Evolutionary conservation across 177 flowering plant genomes (phyloP).

Genomic region (Telopea speciosissima): DNA sequence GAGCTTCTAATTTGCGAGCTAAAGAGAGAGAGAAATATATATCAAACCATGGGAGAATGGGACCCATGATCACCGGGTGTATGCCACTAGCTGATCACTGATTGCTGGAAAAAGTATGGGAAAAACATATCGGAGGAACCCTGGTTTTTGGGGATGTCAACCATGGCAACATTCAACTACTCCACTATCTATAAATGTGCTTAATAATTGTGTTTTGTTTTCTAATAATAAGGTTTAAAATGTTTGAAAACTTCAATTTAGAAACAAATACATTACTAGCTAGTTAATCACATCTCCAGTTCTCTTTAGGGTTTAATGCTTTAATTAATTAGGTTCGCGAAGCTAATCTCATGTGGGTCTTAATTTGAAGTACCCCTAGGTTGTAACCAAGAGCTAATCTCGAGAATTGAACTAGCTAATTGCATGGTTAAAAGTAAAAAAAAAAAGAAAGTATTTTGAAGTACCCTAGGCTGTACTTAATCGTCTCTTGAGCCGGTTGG

Average conservation of each 20-base stretch:
- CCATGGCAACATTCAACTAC: slow-evolving; percentile 40
- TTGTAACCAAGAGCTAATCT: background rate
- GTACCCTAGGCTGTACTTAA: no score
- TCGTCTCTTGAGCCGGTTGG: no score
- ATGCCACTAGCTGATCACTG: background rate
- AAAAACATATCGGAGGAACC: slow-evolving; percentile 29
- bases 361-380: background rate
- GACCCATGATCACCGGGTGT: background rate
- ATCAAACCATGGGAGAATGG: background rate
- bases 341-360: background rate
- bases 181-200: slow-evolving; percentile 29
- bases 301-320: background rate
- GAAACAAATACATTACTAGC: slow-evolving; percentile 31
- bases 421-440: no score
- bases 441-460: no score
- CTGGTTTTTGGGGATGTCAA: slow-evolving; percentile 32
- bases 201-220: slow-evolving; percentile 4
- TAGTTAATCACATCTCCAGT: slow-evolving; percentile 26
- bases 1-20: no score
- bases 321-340: background rate
- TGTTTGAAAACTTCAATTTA: slow-evolving; percentile 12
- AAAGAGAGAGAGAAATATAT: background rate
- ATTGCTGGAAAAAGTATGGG: background rate
- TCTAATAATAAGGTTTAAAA: slow-evolving; percentile 1
- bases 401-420: no score